phyloP scores from a whole-genome alignment of 495 filamentous ascomycete species.

The Aspergillus coremiiformis region DNA sequence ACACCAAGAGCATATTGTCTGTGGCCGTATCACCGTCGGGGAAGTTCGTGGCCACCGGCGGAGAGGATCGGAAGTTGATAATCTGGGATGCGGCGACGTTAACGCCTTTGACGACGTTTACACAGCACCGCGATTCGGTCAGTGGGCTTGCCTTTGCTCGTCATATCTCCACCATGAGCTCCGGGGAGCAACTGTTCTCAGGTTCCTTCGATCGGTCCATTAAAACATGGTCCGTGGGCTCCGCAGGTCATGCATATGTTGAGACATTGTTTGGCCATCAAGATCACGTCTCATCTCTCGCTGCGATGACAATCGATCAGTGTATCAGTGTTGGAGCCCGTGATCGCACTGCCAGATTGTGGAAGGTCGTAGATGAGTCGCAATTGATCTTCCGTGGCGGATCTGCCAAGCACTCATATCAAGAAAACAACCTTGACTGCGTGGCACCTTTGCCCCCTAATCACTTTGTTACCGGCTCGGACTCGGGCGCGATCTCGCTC shows the following conservation, averaged over 20 bases:
- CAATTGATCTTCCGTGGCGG: constrained; percentile 93
- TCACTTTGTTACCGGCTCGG: constrained; percentile 86
- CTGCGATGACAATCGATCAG: constrained; percentile 74
- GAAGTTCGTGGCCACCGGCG: constrained; percentile 85
- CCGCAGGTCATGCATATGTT: constrained; percentile 62
- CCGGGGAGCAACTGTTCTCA: constrained; percentile 78
- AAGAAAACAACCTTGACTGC: constrained; percentile 84
- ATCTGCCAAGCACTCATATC: constrained; percentile 45
- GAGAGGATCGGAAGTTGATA: constrained; percentile 70
- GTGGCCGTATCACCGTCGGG: constrained; percentile 84
- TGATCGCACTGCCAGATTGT: constrained; percentile 87
- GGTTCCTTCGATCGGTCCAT: constrained; percentile 82
- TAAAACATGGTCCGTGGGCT: constrained; percentile 71
- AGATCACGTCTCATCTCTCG: constrained; percentile 76
- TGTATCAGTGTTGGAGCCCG: constrained; percentile 85
- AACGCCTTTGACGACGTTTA: constrained; percentile 71
- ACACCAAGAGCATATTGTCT: constrained; percentile 66
- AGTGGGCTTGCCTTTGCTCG: constrained; percentile 76
- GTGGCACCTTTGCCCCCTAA: constrained; percentile 83
- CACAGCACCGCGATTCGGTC: constrained; percentile 85
- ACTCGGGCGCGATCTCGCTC: constrained; percentile 78
- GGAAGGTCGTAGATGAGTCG: constrained; percentile 94
- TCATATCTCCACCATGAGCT: constrained; percentile 54
- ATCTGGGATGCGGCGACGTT: constrained; percentile 78
- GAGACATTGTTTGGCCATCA: constrained; percentile 97